These are phyloP conservation scores for Pythium scleroteichum DNA, from an alignment of 352 stramenopile species.

Conservation along the genomic window DNA sequence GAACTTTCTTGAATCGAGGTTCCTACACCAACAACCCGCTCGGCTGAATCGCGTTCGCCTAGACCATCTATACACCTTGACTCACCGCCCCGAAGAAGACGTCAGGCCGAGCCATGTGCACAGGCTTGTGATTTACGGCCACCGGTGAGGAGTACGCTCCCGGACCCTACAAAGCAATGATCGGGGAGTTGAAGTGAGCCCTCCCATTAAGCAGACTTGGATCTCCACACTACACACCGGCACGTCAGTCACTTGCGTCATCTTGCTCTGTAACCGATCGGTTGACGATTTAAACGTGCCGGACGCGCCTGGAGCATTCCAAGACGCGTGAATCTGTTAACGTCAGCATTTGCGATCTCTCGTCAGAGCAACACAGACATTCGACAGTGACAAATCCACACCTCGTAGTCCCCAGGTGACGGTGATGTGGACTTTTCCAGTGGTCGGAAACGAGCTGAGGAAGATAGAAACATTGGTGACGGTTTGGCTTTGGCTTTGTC, in stretches of 20 bases:
- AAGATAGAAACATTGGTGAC: constrained; percentile 69
- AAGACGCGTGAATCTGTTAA: constrained; percentile 57
- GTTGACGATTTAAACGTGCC: constrained; percentile 71
- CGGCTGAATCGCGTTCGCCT: background rate
- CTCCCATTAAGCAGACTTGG: too few relatives aligned
- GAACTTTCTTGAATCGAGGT: constrained; percentile 67
- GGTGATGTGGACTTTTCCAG: constrained; percentile 34
- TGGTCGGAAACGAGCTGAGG: constrained; percentile 53
- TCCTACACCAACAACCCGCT: constrained; percentile 37
- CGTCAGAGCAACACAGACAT: background rate
- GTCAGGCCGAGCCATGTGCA: constrained; percentile 67
- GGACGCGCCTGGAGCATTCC: constrained; percentile 59
- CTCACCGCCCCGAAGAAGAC: constrained; percentile 68
- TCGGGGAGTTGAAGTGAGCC: too few relatives aligned
- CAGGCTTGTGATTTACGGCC: constrained; percentile 44
- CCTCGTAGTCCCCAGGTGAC: constrained; percentile 77
- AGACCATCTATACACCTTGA: background rate
- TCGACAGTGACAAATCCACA: constrained; percentile 9
- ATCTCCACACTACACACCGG: constrained; percentile 37
- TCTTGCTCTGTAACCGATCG: constrained; percentile 50
- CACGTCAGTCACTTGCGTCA: constrained; percentile 32
- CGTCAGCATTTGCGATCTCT: too few relatives aligned
- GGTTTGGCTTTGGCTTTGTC: constrained; percentile 40
- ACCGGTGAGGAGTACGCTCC: constrained; percentile 50
- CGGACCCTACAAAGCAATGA: constrained; percentile 41